A percentile compares a stretch with the other conserved stretches of the same genome.
Evolutionary conservation across 495 filamentous ascomycete species (phyloP).

Genomic region (Penicillium cataractarum): DNA sequence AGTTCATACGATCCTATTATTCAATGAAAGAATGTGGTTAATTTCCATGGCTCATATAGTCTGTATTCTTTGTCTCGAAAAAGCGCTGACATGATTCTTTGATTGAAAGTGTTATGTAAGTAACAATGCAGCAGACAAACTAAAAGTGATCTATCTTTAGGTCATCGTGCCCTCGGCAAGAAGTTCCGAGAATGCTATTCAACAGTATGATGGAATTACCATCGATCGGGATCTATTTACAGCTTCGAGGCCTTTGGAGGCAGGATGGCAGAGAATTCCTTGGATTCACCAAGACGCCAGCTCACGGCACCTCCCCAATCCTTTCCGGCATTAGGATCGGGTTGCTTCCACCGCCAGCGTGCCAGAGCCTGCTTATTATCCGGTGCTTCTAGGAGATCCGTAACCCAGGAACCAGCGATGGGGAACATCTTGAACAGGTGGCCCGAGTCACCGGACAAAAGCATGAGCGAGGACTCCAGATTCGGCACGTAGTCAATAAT

Average conservation of each 20-base stretch:
- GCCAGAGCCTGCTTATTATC: conserved; percentile 33
- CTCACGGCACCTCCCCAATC: conserved; percentile 46
- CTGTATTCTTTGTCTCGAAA: background rate
- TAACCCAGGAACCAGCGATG: conserved; percentile 53
- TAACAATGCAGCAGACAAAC: background rate
- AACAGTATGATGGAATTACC: background rate
- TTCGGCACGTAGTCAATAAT: conserved; percentile 58
- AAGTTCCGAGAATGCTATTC: background rate
- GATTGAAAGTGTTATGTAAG: background rate
- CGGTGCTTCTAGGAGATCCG: conserved; percentile 36
- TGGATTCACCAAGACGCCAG: conserved; percentile 43
- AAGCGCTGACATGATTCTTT: background rate
- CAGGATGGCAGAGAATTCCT: conserved; percentile 35
- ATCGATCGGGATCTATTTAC: conserved; percentile 16
- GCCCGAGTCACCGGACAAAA: conserved; percentile 54
- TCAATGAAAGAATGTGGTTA: background rate
- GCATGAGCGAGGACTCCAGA: conserved; percentile 44
- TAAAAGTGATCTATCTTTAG: background rate
- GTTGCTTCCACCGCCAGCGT: conserved; percentile 52
- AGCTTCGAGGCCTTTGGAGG: conserved; percentile 32
- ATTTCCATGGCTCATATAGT: background rate
- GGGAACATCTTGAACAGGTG: conserved; percentile 64
- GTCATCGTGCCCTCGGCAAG: background rate
- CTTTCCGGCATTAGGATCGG: conserved; percentile 15
- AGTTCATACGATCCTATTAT: background rate